Base-by-base conservation (phyloP, 768 basidiomycete species). In the Phlebiopsis gigantea region DNA sequence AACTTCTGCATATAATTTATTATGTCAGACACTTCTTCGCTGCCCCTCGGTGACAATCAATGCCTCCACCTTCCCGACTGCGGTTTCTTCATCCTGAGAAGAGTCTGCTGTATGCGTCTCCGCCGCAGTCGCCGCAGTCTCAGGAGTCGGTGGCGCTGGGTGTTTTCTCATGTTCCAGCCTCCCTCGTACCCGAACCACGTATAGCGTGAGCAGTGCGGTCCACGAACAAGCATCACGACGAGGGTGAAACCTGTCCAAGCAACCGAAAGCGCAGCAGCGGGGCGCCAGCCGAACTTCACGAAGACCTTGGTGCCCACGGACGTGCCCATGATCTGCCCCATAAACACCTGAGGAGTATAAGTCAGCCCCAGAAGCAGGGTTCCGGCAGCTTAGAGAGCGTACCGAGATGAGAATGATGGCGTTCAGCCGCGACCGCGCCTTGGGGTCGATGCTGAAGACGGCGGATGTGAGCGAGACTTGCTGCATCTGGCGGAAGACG, bases 321-420 rank as follows among this genome's bases (percentile, higher is more conserved):
- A 78, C 0, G 88, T 89, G 12, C 90, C 90, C 68, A 87, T 82
- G 9, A 90, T 85, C 72, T 91, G 88, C 0, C 90, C 90, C 22
- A 87, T 74, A 67, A 89, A 88, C 19, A 85, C 53, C 69, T 74
- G 44, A 7, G n/a, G 21, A 46, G 21, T 12, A 5, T 26, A 8
- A 28, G 50, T 28, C 46, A 21, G 58, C 43, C 46, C 14, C 1
- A 41, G 51, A 29, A 43, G 34, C 43, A 19, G 42, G 10, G 28
- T 24, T 14, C 22, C 9, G 24, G 39, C 29, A 48, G 30, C 22
- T 25, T 29, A 46, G 2, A 17, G 12, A 34, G 17, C 76, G 60
- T 63, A 84, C 85, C 1, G 82, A 80, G 49, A 91, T 72, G 47
- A 92, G 79, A 34, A 82, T 75, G 43, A 90, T 76, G 2, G 90